A percentile compares a stretch with the other conserved stretches of the same genome.
Evolutionary conservation across 2,329 filamentous ascomycete genomes (phyloP).

Genomic region (Nemania sp.): DNA sequence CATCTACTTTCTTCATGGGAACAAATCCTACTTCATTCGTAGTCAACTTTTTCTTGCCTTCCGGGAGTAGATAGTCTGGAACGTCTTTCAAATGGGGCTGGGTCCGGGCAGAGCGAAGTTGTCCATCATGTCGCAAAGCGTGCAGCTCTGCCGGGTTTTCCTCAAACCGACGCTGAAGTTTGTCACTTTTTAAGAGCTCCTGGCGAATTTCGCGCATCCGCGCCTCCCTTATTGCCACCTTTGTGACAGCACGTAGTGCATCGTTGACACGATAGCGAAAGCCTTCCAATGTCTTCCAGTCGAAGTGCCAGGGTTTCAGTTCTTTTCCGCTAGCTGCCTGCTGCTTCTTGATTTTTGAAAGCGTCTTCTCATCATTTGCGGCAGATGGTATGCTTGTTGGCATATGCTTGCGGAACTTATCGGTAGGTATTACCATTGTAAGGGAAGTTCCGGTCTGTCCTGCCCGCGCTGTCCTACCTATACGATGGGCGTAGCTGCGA

Average conservation of each 20-base stretch:
- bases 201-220: conserved; percentile 28
- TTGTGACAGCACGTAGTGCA: conserved; percentile 85
- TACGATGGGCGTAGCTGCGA: conserved; percentile 95
- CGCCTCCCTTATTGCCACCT: conserved; percentile 66
- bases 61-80: conserved; percentile 90
- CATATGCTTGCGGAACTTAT: conserved; percentile 85
- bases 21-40: conserved; percentile 76
- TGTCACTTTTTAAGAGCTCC: conserved; percentile 74
- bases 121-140: conserved; percentile 87
- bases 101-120: conserved; percentile 78
- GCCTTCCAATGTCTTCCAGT: conserved; percentile 89
- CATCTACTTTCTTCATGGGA: conserved; percentile 59
- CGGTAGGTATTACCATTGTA: conserved; percentile 87
- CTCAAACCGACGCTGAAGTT: conserved; percentile 92
- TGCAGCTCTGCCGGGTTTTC: conserved; percentile 90
- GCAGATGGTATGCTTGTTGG: conserved; percentile 76
- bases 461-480: conserved; percentile 89
- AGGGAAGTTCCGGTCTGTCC: conserved; percentile 92
- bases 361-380: conserved; percentile 81
- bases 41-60: conserved; percentile 69
- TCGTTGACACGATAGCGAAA: conserved; percentile 96
- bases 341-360: conserved; percentile 77
- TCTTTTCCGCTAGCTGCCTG: conserved; percentile 79
- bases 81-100: conserved; percentile 88
- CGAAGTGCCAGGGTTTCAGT: conserved; percentile 89